Percentiles rank a stretch among this genome's conserved stretches.
Conservation (phyloP, 179 eudicot genomes). For the Nepenthes alata region DNA sequence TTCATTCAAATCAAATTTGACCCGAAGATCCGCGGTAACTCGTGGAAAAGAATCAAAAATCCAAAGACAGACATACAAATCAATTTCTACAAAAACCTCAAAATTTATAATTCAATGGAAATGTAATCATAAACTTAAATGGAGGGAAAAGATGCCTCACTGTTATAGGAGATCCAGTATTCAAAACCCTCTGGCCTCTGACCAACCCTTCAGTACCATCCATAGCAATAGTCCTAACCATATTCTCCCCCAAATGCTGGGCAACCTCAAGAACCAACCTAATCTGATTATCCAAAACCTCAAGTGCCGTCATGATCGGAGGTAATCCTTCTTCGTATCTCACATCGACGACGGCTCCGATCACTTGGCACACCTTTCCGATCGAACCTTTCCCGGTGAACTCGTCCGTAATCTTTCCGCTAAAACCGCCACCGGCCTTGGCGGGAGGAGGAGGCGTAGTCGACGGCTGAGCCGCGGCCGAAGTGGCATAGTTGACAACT, state of each 20-base stretch:
- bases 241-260: conserved; percentile 84
- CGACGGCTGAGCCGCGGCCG: conserved; percentile 33
- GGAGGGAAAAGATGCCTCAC: conserved; percentile 16
- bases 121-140: not conserved
- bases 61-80: too few species aligned
- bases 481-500: conserved; percentile 22
- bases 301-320: conserved; percentile 85
- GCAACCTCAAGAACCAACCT: conserved; percentile 91
- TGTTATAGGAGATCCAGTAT: conserved; percentile 92
- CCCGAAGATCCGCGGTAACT: too few species aligned
- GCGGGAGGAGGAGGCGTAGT: conserved; percentile 12
- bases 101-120: too few species aligned
- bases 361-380: conserved; percentile 92
- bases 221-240: conserved; percentile 94
- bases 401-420: conserved; percentile 77
- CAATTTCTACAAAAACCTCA: not conserved
- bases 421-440: conserved; percentile 3
- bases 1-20: too few species aligned
- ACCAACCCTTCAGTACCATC: conserved; percentile 96
- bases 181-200: conserved; percentile 70
- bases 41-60: too few species aligned
- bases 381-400: conserved; percentile 81
- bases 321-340: conserved; percentile 70
- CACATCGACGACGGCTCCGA: conserved; percentile 92
- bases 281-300: conserved; percentile 71